A percentile compares a stretch with the other conserved stretches of the same genome.
phyloP scores from a whole-genome alignment of 805 yeast species.

The Candida tammaniensis region DNA sequence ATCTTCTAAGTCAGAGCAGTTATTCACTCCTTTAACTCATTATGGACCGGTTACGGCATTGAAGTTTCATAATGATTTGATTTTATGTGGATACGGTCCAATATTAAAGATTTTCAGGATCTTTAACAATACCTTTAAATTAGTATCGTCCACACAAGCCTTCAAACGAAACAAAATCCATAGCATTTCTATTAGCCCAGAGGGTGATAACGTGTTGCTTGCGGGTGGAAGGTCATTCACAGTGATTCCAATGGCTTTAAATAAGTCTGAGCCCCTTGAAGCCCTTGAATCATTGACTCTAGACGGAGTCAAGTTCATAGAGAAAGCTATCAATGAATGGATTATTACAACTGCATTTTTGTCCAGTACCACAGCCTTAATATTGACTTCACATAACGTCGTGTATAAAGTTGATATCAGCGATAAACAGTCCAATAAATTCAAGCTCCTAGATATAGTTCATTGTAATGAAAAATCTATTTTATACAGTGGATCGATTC shows the following conservation, averaged over 20 bases:
- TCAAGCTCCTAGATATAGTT: constrained; percentile 25
- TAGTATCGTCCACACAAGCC: constrained; percentile 41
- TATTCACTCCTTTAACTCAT: constrained; percentile 26
- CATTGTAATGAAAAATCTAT: constrained; percentile 73
- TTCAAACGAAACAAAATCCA: constrained; percentile 81
- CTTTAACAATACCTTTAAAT: constrained; percentile 23
- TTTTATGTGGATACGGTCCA: constrained; percentile 72
- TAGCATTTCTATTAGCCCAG: constrained; percentile 49
- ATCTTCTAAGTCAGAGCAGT: constrained; percentile 12
- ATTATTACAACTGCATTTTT: constrained; percentile 60
- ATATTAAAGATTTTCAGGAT: constrained; percentile 53
- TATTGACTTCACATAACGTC: constrained; percentile 80
- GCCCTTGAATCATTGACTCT: too few species aligned
- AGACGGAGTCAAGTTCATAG: too few species aligned
- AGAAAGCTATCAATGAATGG: constrained; percentile 74
- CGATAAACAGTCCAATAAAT: constrained; percentile 18
- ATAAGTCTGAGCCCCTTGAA: background rate
- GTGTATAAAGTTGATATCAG: constrained; percentile 37
- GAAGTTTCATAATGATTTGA: constrained; percentile 36
- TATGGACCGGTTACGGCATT: constrained; percentile 74
- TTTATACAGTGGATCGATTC: constrained; percentile 81
- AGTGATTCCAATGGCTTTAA: constrained; percentile 34
- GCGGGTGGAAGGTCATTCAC: constrained; percentile 76
- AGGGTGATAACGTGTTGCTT: constrained; percentile 32
- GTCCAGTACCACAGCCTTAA: constrained; percentile 30